These are phyloP conservation scores for Phaffia tasmanica DNA, from an alignment of 768 basidiomycete species.

Conservation along the genomic window DNA sequence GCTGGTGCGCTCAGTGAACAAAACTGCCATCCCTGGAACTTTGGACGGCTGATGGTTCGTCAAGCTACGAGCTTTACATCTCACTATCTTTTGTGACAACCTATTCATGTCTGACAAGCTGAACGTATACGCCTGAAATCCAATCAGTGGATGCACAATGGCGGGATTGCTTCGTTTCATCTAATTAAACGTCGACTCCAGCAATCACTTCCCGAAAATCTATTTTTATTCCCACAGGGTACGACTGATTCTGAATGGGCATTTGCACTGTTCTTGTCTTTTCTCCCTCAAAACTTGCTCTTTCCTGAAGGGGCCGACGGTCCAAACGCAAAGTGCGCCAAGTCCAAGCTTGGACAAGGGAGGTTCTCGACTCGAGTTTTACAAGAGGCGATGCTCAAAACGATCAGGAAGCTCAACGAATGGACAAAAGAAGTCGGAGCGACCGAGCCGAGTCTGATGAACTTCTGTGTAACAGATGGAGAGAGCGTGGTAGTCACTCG, in stretches of 20 bases:
- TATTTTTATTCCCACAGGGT: slow-evolving; percentile 77
- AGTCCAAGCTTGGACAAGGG: slow-evolving; percentile 74
- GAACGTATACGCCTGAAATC: slow-evolving; percentile 4
- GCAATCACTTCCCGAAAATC: slow-evolving; percentile 60
- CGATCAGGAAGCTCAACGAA: slow-evolving; percentile 65
- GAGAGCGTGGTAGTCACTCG: slow-evolving; percentile 85
- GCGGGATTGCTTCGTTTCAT: slow-evolving; percentile 74
- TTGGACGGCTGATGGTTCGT: slow-evolving; percentile 80
- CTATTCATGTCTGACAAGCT: slow-evolving; percentile 2
- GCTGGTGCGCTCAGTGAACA: slow-evolving; percentile 67
- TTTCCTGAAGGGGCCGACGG: slow-evolving; percentile 14
- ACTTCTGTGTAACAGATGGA: slow-evolving; percentile 94
- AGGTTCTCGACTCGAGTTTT: slow-evolving; percentile 59
- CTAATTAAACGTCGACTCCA: slow-evolving; percentile 73
- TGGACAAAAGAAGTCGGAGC: slow-evolving; percentile 46
- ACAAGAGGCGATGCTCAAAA: slow-evolving; percentile 76
- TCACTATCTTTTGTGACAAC: background rate
- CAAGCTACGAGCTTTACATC: slow-evolving; percentile 25
- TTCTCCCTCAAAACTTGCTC: slow-evolving; percentile 22
- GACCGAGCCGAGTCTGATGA: slow-evolving; percentile 70
- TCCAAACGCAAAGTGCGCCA: slow-evolving; percentile 11
- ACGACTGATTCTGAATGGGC: slow-evolving; percentile 98
- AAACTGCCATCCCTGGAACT: slow-evolving; percentile 70
- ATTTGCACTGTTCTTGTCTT: slow-evolving; percentile 81
- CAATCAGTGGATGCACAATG: slow-evolving; percentile 95